These are phyloP conservation scores for Achaetomium macrosporum DNA, from an alignment of 2,329 filamentous ascomycete species.

Conservation along the genomic window DNA sequence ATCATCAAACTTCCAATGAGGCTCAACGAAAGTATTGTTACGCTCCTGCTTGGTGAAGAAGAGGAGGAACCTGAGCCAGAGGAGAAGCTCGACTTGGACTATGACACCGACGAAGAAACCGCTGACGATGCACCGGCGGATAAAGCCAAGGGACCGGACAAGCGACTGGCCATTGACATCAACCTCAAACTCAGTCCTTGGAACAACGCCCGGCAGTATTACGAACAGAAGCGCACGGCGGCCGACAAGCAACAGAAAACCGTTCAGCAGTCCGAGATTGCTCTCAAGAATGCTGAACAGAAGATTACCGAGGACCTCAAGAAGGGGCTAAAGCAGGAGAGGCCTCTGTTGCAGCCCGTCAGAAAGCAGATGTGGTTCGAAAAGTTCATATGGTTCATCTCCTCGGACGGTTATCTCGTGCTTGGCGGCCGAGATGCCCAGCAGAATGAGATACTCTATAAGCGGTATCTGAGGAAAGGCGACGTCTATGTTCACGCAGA, in stretches of 20 bases:
- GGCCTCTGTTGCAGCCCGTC: slow-evolving; percentile 75
- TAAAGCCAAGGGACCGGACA: slow-evolving; percentile 42
- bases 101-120: slow-evolving; percentile 60
- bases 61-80: slow-evolving; percentile 50
- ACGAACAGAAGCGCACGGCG: slow-evolving; percentile 78
- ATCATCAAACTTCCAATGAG: slow-evolving; percentile 85
- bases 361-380: slow-evolving; percentile 91
- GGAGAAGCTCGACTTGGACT: slow-evolving; percentile 38
- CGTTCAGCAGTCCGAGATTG: slow-evolving; percentile 69
- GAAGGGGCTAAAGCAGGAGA: slow-evolving; percentile 86
- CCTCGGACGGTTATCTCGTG: slow-evolving; percentile 89
- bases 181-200: slow-evolving; percentile 77
- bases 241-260: slow-evolving; percentile 87
- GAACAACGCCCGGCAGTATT: slow-evolving; percentile 87
- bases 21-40: slow-evolving; percentile 82
- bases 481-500: slow-evolving; percentile 92
- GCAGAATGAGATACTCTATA: slow-evolving; percentile 91
- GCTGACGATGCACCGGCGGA: slow-evolving; percentile 30
- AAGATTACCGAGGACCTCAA: slow-evolving; percentile 83
- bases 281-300: slow-evolving; percentile 82
- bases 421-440: slow-evolving; percentile 82
- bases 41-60: slow-evolving; percentile 68
- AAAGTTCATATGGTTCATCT: slow-evolving; percentile 94
- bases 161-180: slow-evolving; percentile 69
- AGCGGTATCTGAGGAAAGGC: slow-evolving; percentile 75